These are phyloP conservation scores for Sordariomycetes sp. DNA, from an alignment of 2,329 filamentous ascomycete genomes.

Conservation along the genomic window DNA sequence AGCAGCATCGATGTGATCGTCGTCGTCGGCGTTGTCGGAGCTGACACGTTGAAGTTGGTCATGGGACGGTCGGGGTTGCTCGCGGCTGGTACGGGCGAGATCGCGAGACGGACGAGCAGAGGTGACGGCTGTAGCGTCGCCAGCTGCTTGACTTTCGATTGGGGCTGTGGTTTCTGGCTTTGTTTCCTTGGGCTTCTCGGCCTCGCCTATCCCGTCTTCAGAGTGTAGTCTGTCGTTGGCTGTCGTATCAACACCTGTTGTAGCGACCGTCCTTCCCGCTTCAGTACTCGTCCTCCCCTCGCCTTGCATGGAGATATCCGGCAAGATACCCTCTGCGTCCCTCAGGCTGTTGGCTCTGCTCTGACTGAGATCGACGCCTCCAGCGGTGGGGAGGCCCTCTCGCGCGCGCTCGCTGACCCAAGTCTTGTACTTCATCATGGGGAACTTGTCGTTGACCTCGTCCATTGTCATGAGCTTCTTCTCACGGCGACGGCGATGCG, in stretches of 20 bases:
- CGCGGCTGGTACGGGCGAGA: no score
- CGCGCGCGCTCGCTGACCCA: slow-evolving; percentile 81
- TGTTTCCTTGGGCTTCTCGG: no score
- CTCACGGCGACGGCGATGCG: slow-evolving; percentile 79
- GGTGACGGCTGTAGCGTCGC: no score
- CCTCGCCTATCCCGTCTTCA: slow-evolving; percentile 4
- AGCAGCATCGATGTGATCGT: slow-evolving; percentile 76
- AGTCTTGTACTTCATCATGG: slow-evolving; percentile 89
- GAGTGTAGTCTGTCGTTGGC: slow-evolving; percentile 4
- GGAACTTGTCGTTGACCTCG: slow-evolving; percentile 96
- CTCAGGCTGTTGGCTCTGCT: slow-evolving; percentile 68
- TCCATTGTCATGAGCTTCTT: slow-evolving; percentile 99
- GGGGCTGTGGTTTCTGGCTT: no score
- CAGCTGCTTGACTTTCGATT: no score
- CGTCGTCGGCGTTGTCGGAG: slow-evolving; percentile 58
- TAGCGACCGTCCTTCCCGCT: background rate
- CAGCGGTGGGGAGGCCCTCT: slow-evolving; percentile 73
- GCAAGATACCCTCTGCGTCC: slow-evolving; percentile 50
- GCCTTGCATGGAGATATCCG: slow-evolving; percentile 23
- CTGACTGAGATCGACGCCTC: slow-evolving; percentile 68
- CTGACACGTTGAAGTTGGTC: slow-evolving; percentile 31
- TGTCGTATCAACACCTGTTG: slow-evolving; percentile 1
- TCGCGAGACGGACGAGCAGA: no score
- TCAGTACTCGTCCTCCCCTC: background rate
- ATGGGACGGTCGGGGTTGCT: background rate